Conservation (phyloP, 495 filamentous ascomycete genomes). For the Bacidia rubella region DNA sequence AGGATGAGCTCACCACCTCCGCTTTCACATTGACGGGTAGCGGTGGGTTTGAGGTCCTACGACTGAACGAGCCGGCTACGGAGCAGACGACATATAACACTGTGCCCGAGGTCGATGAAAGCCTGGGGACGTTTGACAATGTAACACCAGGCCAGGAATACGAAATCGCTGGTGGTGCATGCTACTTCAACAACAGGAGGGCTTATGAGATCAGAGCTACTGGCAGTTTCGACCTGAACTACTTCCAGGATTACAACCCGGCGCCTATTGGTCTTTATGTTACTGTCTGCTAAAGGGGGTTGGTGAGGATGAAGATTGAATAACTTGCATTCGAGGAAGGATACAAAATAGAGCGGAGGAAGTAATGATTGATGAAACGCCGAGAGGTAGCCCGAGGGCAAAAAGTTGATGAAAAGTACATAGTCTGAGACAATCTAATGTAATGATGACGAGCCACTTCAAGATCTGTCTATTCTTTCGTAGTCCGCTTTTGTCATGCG, state of each 20-base stretch:
- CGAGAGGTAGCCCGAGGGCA: background rate
- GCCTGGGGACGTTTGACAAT: constrained; percentile 32
- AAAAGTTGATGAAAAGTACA: background rate
- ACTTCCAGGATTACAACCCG: constrained; percentile 50
- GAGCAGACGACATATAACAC: constrained; percentile 37
- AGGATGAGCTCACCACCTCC: constrained; percentile 38
- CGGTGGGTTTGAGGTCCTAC: constrained; percentile 40
- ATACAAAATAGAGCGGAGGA: background rate
- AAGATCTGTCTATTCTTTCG: background rate
- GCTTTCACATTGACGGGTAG: constrained; percentile 43
- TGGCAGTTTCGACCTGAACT: constrained; percentile 42
- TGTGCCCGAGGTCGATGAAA: constrained; percentile 29
- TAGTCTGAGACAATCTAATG: background rate
- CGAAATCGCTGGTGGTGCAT: constrained; percentile 40
- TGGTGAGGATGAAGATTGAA: background rate
- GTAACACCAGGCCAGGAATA: constrained; percentile 44
- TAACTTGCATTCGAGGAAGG: background rate
- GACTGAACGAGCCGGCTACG: constrained; percentile 28
- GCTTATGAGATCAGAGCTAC: constrained; percentile 38
- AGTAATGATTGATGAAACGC: background rate
- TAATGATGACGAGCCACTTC: background rate
- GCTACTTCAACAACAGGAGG: constrained; percentile 38
- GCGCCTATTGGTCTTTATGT: constrained; percentile 53
- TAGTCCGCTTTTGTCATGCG: background rate
- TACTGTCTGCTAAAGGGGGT: constrained; percentile 35